Percentiles rank a stretch among this genome's conserved stretches.
Evolutionary conservation across 2,329 filamentous ascomycete species (phyloP).

Genomic region (Penicillium vulpinum): DNA sequence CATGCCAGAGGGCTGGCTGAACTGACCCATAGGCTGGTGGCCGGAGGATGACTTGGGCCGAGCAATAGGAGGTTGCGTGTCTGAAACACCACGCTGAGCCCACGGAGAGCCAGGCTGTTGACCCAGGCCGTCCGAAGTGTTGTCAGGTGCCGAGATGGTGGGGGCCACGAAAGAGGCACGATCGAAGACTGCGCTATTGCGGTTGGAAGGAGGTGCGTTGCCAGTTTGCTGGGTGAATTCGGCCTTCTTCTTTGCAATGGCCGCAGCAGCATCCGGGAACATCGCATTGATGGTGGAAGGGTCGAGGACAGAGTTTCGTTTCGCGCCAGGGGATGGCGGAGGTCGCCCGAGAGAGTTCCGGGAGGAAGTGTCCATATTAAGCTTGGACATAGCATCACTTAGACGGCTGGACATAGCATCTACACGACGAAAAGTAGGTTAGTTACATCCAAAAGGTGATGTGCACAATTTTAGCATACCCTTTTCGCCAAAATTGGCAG

Average conservation of each 20-base stretch:
- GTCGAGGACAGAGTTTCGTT: conserved; percentile 93
- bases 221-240: conserved; percentile 96
- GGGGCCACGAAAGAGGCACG: conserved; percentile 73
- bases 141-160: conserved; percentile 70
- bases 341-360: conserved; percentile 83
- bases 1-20: conserved; percentile 77
- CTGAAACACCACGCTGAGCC: conserved; percentile 57
- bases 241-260: conserved; percentile 97
- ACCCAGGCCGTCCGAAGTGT: conserved; percentile 58
- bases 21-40: conserved; percentile 86
- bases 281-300: conserved; percentile 93
- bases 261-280: conserved; percentile 97
- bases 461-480: conserved; percentile 56
- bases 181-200: conserved; percentile 80
- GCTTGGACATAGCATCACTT: conserved; percentile 94
- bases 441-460: conserved; percentile 3
- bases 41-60: conserved; percentile 77
- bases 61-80: conserved; percentile 55
- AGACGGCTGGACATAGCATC: conserved; percentile 96
- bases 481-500: conserved; percentile 90
- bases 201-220: conserved; percentile 83
- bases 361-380: conserved; percentile 75
- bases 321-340: conserved; percentile 73
- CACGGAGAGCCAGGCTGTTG: conserved; percentile 78
- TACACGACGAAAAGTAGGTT: conserved; percentile 39